Evolutionary conservation across 495 filamentous ascomycete genomes (phyloP).

Genomic region (Podospora anserina): DNA sequence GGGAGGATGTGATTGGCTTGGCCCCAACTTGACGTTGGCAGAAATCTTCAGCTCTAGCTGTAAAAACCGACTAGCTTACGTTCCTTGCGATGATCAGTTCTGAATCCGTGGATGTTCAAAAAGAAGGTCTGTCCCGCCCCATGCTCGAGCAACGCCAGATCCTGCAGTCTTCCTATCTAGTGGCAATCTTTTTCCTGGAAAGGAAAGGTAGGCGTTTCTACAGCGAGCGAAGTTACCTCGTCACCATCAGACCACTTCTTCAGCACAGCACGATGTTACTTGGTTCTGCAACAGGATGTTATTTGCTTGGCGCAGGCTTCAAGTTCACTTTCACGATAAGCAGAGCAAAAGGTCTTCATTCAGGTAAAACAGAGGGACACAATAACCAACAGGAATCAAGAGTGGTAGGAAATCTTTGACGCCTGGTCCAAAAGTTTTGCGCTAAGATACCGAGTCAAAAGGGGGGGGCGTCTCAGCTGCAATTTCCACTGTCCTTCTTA

Average conservation of each 20-base stretch:
- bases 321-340: too few species aligned
- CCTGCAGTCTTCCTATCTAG: neutral
- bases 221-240: neutral
- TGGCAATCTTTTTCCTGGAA: neutral
- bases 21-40: neutral
- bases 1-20: neutral
- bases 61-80: neutral
- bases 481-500: neutral
- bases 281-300: neutral
- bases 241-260: neutral
- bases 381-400: too few species aligned
- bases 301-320: neutral
- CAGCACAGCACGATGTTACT: neutral
- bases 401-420: too few species aligned
- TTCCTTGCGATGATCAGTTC: too few species aligned
- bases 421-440: too few species aligned
- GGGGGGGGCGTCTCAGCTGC: neutral
- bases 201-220: neutral
- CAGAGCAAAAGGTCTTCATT: too few species aligned
- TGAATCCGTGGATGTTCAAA: too few species aligned
- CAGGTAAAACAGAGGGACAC: too few species aligned
- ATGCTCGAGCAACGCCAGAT: neutral
- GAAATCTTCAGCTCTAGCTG: neutral
- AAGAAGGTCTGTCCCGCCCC: neutral
- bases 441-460: too few species aligned